Evolutionary conservation across 768 basidiomycete species (phyloP).

Genomic region (Paxillus involutus): DNA sequence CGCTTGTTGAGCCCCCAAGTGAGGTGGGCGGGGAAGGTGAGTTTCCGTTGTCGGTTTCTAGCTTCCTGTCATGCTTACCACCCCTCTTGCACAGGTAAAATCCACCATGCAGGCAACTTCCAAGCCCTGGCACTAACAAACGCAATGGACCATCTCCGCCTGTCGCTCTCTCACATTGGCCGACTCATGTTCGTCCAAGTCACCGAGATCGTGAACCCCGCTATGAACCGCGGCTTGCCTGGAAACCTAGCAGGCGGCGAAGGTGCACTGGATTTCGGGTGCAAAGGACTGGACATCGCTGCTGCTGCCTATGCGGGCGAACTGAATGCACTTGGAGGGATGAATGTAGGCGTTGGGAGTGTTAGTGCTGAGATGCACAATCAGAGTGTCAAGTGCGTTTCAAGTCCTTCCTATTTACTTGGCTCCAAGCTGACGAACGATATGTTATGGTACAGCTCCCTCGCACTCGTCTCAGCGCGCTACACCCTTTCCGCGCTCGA

Average conservation of each 20-base stretch:
- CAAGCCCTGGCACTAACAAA: slow-evolving; percentile 86
- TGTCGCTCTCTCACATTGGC: slow-evolving; percentile 68
- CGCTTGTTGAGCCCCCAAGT: slow-evolving; percentile 77
- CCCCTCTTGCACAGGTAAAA: slow-evolving; percentile 35
- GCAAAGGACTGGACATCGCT: slow-evolving; percentile 83
- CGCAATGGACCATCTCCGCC: slow-evolving; percentile 84
- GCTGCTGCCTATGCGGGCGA: slow-evolving; percentile 81
- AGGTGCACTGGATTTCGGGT: slow-evolving; percentile 79
- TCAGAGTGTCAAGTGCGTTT: slow-evolving; percentile 81
- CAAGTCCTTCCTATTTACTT: neutral
- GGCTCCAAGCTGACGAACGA: neutral
- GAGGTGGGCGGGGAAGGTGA: slow-evolving; percentile 40
- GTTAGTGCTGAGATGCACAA: slow-evolving; percentile 93
- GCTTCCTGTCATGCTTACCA: slow-evolving; percentile 32
- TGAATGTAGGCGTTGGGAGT: slow-evolving; percentile 81
- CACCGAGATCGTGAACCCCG: slow-evolving; percentile 55
- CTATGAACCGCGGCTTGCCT: slow-evolving; percentile 75
- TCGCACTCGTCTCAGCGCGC: slow-evolving; percentile 82
- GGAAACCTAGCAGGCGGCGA: slow-evolving; percentile 79
- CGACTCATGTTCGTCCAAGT: slow-evolving; percentile 68
- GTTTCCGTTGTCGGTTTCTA: neutral
- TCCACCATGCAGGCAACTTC: slow-evolving; percentile 89
- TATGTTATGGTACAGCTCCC: slow-evolving; percentile 47
- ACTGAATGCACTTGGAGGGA: slow-evolving; percentile 69
- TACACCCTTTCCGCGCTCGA: slow-evolving; percentile 78